Evolutionary conservation across 208 protist species (phyloP).

Genomic region (Acanthamoeba lenticulata): DNA sequence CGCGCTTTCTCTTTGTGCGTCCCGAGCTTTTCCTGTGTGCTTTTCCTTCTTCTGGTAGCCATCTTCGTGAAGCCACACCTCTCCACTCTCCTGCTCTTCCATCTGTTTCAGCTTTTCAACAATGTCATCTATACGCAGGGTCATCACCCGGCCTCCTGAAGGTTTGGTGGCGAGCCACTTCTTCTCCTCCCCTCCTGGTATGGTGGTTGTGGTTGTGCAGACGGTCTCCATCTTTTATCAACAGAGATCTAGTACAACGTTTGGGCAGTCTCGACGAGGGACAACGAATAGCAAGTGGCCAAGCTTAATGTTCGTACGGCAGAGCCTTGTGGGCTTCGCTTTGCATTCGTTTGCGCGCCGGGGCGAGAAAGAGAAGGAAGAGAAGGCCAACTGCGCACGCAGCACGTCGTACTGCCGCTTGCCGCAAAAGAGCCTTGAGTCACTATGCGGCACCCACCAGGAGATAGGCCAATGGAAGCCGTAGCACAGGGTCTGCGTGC

Average conservation of each 20-base stretch:
- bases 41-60: neutral
- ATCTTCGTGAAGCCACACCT: neutral
- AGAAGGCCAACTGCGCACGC: neutral
- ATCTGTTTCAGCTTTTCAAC: slow-evolving; percentile 28
- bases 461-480: neutral
- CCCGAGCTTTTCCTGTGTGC: neutral
- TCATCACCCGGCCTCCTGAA: neutral
- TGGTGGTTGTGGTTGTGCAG: neutral
- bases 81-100: slow-evolving; percentile 29
- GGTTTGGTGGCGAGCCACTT: neutral
- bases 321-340: neutral
- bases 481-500: neutral
- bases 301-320: too few relatives aligned
- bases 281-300: too few relatives aligned
- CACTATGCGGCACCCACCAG: slow-evolving; percentile 11
- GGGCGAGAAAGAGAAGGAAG: neutral
- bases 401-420: too few relatives aligned
- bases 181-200: neutral
- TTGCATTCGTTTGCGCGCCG: neutral
- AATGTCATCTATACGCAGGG: neutral
- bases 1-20: neutral
- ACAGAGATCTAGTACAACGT: too few relatives aligned
- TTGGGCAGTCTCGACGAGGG: too few relatives aligned
- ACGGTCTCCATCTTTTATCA: neutral
- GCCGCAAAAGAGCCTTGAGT: neutral